phyloP scores from a whole-genome alignment of 352 stramenopile species.

The Phytophthora rubi region DNA sequence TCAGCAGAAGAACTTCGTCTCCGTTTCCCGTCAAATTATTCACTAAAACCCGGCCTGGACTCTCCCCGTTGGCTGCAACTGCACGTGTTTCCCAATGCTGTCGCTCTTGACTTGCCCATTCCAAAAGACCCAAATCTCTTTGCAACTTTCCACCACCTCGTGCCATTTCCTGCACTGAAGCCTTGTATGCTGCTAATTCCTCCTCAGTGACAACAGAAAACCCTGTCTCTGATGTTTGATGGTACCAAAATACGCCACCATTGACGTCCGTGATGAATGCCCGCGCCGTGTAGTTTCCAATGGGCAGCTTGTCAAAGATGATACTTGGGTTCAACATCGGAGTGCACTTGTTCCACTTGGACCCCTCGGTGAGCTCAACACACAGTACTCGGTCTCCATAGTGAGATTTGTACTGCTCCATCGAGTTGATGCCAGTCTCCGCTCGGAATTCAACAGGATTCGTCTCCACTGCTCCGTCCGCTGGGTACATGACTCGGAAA shows the following conservation, averaged over 20 bases:
- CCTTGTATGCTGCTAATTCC: neutral
- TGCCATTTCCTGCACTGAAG: neutral
- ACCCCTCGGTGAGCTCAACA: slow-evolving; percentile 19
- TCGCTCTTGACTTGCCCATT: slow-evolving; percentile 11
- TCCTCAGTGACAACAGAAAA: slow-evolving; percentile 22
- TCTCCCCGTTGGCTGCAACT: neutral
- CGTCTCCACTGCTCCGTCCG: slow-evolving; percentile 10
- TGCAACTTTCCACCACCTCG: neutral
- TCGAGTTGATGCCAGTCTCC: slow-evolving; percentile 8
- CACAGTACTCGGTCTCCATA: slow-evolving; percentile 24
- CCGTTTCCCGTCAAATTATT: neutral
- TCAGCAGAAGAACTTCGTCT: slow-evolving; percentile 31
- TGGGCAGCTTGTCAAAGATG: slow-evolving; percentile 10
- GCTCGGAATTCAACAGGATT: slow-evolving; percentile 17
- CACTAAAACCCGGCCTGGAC: neutral
- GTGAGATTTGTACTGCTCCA: slow-evolving; percentile 13
- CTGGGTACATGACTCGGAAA: slow-evolving; percentile 23
- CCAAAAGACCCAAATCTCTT: slow-evolving; percentile 10
- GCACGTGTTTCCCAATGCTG: neutral
- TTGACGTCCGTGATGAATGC: slow-evolving; percentile 15
- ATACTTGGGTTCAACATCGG: slow-evolving; percentile 11
- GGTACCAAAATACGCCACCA: neutral
- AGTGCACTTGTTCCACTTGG: slow-evolving; percentile 3
- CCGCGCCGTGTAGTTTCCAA: slow-evolving; percentile 18
- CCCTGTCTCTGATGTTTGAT: slow-evolving; percentile 5